Evolutionary conservation across 169 alveolate species (phyloP).

Genomic region (Cryptosporidium andersoni): DNA sequence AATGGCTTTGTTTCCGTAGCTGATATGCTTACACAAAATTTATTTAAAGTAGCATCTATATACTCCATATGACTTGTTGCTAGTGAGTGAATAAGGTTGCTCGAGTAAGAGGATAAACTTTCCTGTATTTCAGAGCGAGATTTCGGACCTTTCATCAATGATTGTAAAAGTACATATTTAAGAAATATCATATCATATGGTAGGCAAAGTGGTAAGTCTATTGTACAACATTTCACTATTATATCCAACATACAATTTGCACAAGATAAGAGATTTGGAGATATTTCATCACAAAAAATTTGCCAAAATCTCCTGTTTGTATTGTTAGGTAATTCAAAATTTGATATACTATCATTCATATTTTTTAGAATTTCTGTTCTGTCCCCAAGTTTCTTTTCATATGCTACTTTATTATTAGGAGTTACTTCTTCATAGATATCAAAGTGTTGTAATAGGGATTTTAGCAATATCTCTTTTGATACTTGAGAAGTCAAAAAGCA

Average conservation of each 20-base stretch:
- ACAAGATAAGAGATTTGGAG: not conserved
- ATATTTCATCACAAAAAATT: too few species aligned
- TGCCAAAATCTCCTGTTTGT: too few species aligned
- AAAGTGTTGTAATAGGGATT: conserved; percentile 29
- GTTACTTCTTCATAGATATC: not conserved
- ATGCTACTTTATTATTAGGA: not conserved
- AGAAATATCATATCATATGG: conserved; percentile 10
- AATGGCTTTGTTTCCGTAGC: conserved; percentile 50
- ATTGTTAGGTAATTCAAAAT: too few species aligned
- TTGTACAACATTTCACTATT: conserved; percentile 4
- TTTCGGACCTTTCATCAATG: conserved; percentile 9
- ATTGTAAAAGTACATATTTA: conserved; percentile 39
- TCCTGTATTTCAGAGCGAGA: conserved; percentile 65
- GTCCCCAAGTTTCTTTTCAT: not conserved
- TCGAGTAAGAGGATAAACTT: conserved; percentile 29
- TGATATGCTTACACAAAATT: conserved; percentile 37
- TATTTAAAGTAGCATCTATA: conserved; percentile 25
- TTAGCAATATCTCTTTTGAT: not conserved
- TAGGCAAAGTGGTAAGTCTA: conserved; percentile 46
- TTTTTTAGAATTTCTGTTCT: too few species aligned
- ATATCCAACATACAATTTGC: conserved; percentile 33
- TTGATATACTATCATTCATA: too few species aligned
- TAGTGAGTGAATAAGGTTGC: conserved; percentile 37
- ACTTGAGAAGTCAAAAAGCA: not conserved
- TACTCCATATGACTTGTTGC: conserved; percentile 16